Evolutionary conservation across 129 eudicot species (phyloP), one percentile per base, ranked within the genome.

Genomic region (Daucus carota): DNA sequence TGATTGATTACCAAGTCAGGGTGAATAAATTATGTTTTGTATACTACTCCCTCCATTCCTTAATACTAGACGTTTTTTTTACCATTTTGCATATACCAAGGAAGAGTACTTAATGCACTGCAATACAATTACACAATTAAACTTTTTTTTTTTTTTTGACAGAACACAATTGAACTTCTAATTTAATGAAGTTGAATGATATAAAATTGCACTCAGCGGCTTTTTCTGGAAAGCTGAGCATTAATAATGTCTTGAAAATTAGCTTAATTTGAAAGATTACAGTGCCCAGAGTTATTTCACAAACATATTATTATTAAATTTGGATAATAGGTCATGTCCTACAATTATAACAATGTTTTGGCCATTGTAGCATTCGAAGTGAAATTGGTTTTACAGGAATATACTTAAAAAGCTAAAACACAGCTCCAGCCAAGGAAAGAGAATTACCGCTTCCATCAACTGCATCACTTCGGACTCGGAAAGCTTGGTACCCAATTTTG

Each of bases 391-490:
- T 5, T 59, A 74, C 33, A 18, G 47, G 70, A 38, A 31, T 73
- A n/a, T 70, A 41, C 28, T 42, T 2, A 7, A 5, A 29, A 18
- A 42, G 74, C 34, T 42, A n/a, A 46, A 26, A 4, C 68, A 60
- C 17, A 26, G 68, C 7, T 52, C 60, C 8, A 22, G 8, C 0
- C 6, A 54, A 54, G 24, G 14, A n/a, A 54, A 54, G 63, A 22
- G 12, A 54, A 0, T 7, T 89, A 91, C 98, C 84, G 98, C 98
- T 85, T 93, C 98, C 98, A 93, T 90, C 47, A 87, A 83, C 78
- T 93, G 98, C 82, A 86, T 83, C 68, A 91, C 97, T 89, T 93
- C 98, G 42, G 96, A 76, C 77, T 93, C 98, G 8, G 98, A 89
- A 57, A 93, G 90, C 84, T 87, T 93, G 70, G 98, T 90, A 62